These are phyloP conservation scores for Plectosphaerella plurivora DNA, from an alignment of 2,329 filamentous ascomycete species.

Conservation along the genomic window DNA sequence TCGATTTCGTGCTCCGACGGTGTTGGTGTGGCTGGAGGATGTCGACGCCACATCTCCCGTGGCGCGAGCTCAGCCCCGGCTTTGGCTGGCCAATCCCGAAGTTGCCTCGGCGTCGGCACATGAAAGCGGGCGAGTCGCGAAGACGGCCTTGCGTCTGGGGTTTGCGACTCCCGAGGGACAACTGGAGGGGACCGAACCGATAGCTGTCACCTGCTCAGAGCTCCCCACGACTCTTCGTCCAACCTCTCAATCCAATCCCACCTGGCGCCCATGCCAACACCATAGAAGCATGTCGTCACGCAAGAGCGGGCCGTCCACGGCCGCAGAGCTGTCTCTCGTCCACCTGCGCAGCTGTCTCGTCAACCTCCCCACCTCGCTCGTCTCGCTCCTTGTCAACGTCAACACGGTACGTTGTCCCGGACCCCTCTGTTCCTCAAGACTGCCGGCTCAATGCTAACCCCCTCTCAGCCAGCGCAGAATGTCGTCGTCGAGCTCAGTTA, in stretches of 20 bases:
- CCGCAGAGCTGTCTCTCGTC: slow-evolving; percentile 79
- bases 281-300: slow-evolving; percentile 37
- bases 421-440: neutral
- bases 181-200: neutral
- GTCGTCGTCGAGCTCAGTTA: slow-evolving; percentile 89
- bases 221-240: slow-evolving; percentile 4
- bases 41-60: neutral
- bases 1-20: too few relatives aligned
- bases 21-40: too few relatives aligned
- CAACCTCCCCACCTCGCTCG: slow-evolving; percentile 82
- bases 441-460: neutral
- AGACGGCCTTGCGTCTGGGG: neutral
- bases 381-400: slow-evolving; percentile 79
- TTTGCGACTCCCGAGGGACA: neutral
- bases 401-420: slow-evolving; percentile 65
- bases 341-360: slow-evolving; percentile 93
- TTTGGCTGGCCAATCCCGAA: slow-evolving; percentile 7
- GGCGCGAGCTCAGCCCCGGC: slow-evolving; percentile 3
- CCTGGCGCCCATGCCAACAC: slow-evolving; percentile 1
- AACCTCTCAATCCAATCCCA: slow-evolving; percentile 5
- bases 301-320: slow-evolving; percentile 57
- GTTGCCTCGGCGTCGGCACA: slow-evolving; percentile 23
- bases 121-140: slow-evolving; percentile 12
- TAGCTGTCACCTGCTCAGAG: too few relatives aligned
- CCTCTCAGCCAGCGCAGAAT: slow-evolving; percentile 78